These are phyloP conservation scores for Amanita rimosa DNA, from an alignment of 768 basidiomycete genomes.

Conservation along the genomic window DNA sequence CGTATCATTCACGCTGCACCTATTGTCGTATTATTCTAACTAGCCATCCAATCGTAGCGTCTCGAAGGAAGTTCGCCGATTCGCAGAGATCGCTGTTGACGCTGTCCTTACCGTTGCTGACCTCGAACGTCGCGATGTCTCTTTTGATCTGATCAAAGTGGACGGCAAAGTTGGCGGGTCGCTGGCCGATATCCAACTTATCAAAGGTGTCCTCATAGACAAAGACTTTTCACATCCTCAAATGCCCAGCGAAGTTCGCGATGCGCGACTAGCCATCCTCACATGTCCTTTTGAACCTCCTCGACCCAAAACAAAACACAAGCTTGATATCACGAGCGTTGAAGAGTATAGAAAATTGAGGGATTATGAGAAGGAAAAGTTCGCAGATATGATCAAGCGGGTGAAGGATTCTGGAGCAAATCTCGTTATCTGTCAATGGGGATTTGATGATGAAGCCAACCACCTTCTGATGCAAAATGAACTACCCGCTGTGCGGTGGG, in stretches of 20 bases:
- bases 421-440: slow-evolving; percentile 99
- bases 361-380: slow-evolving; percentile 94
- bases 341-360: slow-evolving; percentile 95
- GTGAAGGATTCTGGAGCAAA: slow-evolving; percentile 98
- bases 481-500: slow-evolving; percentile 95
- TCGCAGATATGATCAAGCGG: slow-evolving; percentile 90
- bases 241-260: slow-evolving; percentile 83
- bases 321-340: slow-evolving; percentile 91
- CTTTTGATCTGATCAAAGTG: slow-evolving; percentile 98
- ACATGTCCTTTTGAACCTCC: slow-evolving; percentile 99
- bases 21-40: neutral
- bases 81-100: slow-evolving; percentile 96
- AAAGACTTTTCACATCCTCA: slow-evolving; percentile 99
- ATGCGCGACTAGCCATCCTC: slow-evolving; percentile 91
- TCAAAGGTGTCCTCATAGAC: slow-evolving; percentile 97
- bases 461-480: slow-evolving; percentile 97
- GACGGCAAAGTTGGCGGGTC: slow-evolving; percentile 98
- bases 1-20: neutral
- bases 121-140: slow-evolving; percentile 87
- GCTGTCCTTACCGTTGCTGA: slow-evolving; percentile 94
- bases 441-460: slow-evolving; percentile 99
- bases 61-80: slow-evolving; percentile 91
- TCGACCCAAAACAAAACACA: slow-evolving; percentile 98
- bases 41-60: slow-evolving; percentile 44
- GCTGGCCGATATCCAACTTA: slow-evolving; percentile 87